Percentiles rank a stretch among this genome's conserved stretches.
These are phyloP conservation scores for Tylopilus orsonianus DNA, from an alignment of 1,284 basidiomycete genomes.

Conservation along the genomic window DNA sequence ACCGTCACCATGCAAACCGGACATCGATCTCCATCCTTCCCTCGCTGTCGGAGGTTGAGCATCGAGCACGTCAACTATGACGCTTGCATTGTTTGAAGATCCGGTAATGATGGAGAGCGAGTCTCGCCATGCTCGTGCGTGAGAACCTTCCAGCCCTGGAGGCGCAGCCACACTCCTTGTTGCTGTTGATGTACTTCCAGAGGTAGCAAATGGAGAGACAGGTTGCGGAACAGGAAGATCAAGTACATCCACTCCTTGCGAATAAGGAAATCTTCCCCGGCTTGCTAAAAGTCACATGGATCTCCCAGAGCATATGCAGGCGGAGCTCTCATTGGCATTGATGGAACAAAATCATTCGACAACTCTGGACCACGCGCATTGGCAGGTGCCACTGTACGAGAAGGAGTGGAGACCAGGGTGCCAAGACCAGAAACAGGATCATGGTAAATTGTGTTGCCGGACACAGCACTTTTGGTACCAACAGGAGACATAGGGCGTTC, in stretches of 20 bases:
- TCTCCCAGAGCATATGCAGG: constrained; percentile 39
- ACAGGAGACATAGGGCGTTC: constrained; percentile 55
- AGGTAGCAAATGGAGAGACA: constrained; percentile 47
- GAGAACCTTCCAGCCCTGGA: constrained; percentile 48
- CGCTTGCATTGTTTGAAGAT: constrained; percentile 34
- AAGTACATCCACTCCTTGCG: constrained; percentile 47
- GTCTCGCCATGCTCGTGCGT: constrained; percentile 44
- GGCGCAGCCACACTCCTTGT: constrained; percentile 39
- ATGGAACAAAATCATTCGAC: constrained; percentile 11
- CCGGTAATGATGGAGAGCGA: constrained; percentile 39
- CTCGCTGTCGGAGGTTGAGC: constrained; percentile 60
- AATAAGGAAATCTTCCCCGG: constrained; percentile 19
- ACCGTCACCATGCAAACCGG: constrained; percentile 34
- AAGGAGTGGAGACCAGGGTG: constrained; percentile 47
- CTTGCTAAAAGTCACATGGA: constrained; percentile 26
- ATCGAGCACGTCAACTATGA: constrained; percentile 59
- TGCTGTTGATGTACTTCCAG: constrained; percentile 29
- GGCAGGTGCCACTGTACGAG: constrained; percentile 44
- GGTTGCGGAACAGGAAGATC: constrained; percentile 61
- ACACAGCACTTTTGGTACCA: constrained; percentile 51
- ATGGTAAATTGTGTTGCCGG: constrained; percentile 56
- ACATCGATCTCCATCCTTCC: constrained; percentile 55
- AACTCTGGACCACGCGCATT: constrained; percentile 20
- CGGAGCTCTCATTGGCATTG: constrained; percentile 28
- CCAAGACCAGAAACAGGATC: constrained; percentile 55